Base-by-base conservation (phyloP, 2,329 filamentous ascomycete species). In the Alternaria ethzedia region DNA sequence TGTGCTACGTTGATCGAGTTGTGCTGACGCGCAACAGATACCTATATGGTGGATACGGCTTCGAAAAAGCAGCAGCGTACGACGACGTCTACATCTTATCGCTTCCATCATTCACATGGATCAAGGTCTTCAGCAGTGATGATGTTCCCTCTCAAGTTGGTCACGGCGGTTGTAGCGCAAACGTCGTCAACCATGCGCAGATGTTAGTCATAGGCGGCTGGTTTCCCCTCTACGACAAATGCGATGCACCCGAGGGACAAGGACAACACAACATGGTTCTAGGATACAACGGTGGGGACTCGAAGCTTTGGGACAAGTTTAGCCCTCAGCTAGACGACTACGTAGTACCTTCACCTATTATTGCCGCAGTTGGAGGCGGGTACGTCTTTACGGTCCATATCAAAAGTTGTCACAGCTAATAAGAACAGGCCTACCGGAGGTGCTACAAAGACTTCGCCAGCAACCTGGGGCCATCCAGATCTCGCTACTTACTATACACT, bases 181-280 rank as follows among this genome's bases (percentile, higher is more conserved):
- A 88, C 70, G 85, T 90, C 26, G 78, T 88, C 23, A 82, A 84
- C 57, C 78, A 81, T 49, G 82, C 84, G 5, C 88, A 90, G 74
- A 90, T 90, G 85, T 77, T 90, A 23, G 82, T 90, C 50, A 86
- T 90, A 36, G 88, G 89, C 21, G 89, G 89, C 17, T 84, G 82
- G 49, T 88, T 89, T 63, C 70, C 70, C 81, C 9, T 78, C 73
- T 11, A 76, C 82, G 59, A 63, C 36, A 69, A 79, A 6, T 90
- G 88, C 69, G 88, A 90, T 70, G 79, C 80, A n/a, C 80, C 82
- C 2, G 78, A 79, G 12, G 81, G 84, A 23, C 87, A 84, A 81
- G 87, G 85, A 5, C 84, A 84, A 11, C 87, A 89, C 74, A 86
- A 86, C 63, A 77, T 86, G 61, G 84, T 88, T 68, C 75, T 88